These are phyloP conservation scores for Teunomyces lycoperdinae DNA, from an alignment of 805 yeast genomes.

Conservation along the genomic window DNA sequence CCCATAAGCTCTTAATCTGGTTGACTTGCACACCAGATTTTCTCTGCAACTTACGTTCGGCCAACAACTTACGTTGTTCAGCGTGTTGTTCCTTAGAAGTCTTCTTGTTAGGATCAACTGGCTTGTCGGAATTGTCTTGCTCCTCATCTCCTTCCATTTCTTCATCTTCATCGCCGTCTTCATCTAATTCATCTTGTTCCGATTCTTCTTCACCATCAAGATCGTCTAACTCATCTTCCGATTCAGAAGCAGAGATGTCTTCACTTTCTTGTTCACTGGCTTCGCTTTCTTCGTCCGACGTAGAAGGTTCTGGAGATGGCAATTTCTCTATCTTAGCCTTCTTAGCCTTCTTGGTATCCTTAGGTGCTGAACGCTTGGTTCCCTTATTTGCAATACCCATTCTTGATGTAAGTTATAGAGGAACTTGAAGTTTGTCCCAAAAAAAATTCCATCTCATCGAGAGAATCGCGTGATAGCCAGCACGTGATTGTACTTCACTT, in stretches of 20 bases:
- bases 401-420: neutral
- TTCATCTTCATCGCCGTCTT: conserved; percentile 20
- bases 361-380: conserved; percentile 27
- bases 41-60: conserved; percentile 83
- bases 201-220: conserved; percentile 18
- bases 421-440: neutral
- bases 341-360: conserved; percentile 16
- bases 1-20: conserved; percentile 86
- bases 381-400: conserved; percentile 27
- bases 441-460: conserved; percentile 4
- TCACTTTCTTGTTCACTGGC: conserved; percentile 7
- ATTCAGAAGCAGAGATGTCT: conserved; percentile 10
- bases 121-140: conserved; percentile 5
- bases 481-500: neutral
- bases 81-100: conserved; percentile 68
- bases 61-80: conserved; percentile 73
- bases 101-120: conserved; percentile 43
- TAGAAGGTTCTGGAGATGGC: conserved; percentile 22
- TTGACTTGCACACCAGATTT: conserved; percentile 86
- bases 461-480: neutral
- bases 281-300: conserved; percentile 16
- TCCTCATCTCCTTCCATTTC: conserved; percentile 16
- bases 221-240: conserved; percentile 17
- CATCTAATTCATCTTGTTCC: conserved; percentile 17
- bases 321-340: conserved; percentile 29